Base-by-base conservation (phyloP, 139 green algal genomes). In the Chlorella sp. region DNA sequence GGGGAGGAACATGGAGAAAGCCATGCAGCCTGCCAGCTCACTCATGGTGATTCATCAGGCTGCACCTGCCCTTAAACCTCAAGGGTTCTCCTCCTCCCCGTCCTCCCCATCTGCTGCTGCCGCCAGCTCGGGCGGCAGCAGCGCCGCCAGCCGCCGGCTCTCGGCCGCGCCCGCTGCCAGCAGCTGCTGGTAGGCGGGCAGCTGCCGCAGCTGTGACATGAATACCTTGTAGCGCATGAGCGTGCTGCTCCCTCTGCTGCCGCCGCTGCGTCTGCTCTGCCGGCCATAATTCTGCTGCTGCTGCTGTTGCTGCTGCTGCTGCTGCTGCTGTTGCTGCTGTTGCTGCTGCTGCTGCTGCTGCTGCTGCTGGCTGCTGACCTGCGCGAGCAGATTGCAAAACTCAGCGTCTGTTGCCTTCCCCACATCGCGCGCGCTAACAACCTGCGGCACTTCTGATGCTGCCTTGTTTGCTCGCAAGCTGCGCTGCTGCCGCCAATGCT, bases 351-450 rank as follows among this genome's bases (percentile, higher is more conserved):
- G 62, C 9, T 3, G 32, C 64, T 41, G 64, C 64, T 70, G 8
- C 8, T 28, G 32, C 64, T 70, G 64, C 64, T 24, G 30, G 1
- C 30, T 11, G 8, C 11, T 11, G 11, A 11, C 46, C 11, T 8
- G 8, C 11, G 46, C 46, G 8, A 54, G 40, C 72, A 87, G 74
- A 74, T 41, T 70, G 43, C 28, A 32, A 48, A 86, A 82, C 30
- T 70, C 0, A 5, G 73, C 32, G n/a, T 62, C 73, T 30, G 11
- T 46, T 3, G 65, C 14, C 1, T 1, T 32, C 9, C 28, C 51
- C 0, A 65, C 13, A 22, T 64, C 32, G 44, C 73, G 0, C 30
- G 65, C 30, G 46, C 73, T 80, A 28, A 80, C 36, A 2, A 78
- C 26, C 41, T 24, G 30, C 43, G 43, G 73, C 46, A 43, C 32